phyloP scores from a whole-genome alignment of 306 rosid genomes.

The Gleditsia sinensis region DNA sequence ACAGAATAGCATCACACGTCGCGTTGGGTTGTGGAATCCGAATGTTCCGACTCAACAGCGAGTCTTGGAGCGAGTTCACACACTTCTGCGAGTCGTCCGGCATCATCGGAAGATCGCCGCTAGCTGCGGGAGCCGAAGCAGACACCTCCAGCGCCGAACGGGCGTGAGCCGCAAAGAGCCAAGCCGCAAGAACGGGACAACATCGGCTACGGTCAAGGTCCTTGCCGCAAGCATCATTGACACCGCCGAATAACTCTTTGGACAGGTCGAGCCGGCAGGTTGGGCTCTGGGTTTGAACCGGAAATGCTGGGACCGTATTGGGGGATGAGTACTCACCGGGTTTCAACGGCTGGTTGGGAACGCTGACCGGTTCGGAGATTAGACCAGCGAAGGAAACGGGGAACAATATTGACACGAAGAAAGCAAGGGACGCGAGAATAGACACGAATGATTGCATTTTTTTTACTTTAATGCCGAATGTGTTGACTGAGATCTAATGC shows the following conservation, averaged over 20 bases:
- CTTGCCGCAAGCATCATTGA: constrained; percentile 80
- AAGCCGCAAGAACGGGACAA: constrained; percentile 95
- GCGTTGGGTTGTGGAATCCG: constrained; percentile 89
- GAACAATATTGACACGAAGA: constrained; percentile 18
- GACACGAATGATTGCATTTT: constrained; percentile 48
- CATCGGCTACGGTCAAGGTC: constrained; percentile 93
- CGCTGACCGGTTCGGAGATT: constrained; percentile 63
- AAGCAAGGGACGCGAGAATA: constrained; percentile 22
- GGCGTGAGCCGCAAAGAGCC: constrained; percentile 97
- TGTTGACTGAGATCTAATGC: not conserved
- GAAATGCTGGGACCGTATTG: constrained; percentile 81
- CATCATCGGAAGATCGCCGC: constrained; percentile 73
- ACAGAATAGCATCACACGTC: constrained; percentile 81
- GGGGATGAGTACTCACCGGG: constrained; percentile 60
- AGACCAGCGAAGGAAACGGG: constrained; percentile 49
- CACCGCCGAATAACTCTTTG: constrained; percentile 97
- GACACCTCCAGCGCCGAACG: constrained; percentile 69
- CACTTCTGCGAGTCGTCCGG: constrained; percentile 98
- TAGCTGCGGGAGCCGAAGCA: constrained; percentile 43
- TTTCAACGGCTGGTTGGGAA: constrained; percentile 60
- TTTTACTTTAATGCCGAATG: not conserved
- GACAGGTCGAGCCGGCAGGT: constrained; percentile 87
- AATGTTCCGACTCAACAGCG: constrained; percentile 63
- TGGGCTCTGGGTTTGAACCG: constrained; percentile 65
- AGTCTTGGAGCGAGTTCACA: constrained; percentile 83